A percentile compares a stretch with the other conserved stretches of the same genome.
These are phyloP conservation scores for Magnolia officinalis DNA, from an alignment of 164 flowering plant species.

Conservation along the genomic window DNA sequence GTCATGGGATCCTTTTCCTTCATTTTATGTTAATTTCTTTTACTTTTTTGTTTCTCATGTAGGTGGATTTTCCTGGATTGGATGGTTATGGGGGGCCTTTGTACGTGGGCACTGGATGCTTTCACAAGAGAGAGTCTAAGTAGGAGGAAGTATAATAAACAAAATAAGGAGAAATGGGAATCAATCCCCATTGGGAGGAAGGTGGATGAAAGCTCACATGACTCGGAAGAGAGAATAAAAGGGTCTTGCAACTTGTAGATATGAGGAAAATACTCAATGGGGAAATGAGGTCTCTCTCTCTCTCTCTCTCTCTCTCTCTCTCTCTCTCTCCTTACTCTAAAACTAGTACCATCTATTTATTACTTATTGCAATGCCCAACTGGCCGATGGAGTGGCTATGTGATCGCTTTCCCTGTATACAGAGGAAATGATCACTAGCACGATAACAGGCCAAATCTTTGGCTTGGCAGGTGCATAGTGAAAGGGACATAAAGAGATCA, in stretches of 20 bases:
- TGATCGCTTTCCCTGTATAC: too few relatives aligned
- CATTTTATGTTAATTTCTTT: too few relatives aligned
- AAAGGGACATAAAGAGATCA: too few relatives aligned
- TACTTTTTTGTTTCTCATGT: neutral
- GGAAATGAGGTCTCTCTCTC: conserved; percentile 33
- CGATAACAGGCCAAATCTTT: too few relatives aligned
- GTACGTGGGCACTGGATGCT: conserved; percentile 36
- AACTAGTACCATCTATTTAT: too few relatives aligned
- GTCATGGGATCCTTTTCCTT: too few relatives aligned
- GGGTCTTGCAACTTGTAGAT: conserved; percentile 27
- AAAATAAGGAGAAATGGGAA: conserved; percentile 1
- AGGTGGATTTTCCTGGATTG: conserved; percentile 24
- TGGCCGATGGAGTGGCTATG: too few relatives aligned
- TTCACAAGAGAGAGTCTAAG: conserved; percentile 27
- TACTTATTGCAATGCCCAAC: too few relatives aligned
- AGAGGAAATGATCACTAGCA: too few relatives aligned
- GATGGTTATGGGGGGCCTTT: conserved; percentile 31
- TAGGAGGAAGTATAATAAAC: conserved; percentile 20
- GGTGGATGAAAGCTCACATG: conserved; percentile 11
- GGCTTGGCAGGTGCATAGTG: too few relatives aligned
- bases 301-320: too few relatives aligned
- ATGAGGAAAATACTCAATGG: conserved; percentile 33
- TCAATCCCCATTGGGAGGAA: neutral
- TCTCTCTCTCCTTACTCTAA: too few relatives aligned
- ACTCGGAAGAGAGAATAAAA: conserved; percentile 24